Evolutionary conservation across 139 green algal species (phyloP).

Genomic region (Micractinium sp.): DNA sequence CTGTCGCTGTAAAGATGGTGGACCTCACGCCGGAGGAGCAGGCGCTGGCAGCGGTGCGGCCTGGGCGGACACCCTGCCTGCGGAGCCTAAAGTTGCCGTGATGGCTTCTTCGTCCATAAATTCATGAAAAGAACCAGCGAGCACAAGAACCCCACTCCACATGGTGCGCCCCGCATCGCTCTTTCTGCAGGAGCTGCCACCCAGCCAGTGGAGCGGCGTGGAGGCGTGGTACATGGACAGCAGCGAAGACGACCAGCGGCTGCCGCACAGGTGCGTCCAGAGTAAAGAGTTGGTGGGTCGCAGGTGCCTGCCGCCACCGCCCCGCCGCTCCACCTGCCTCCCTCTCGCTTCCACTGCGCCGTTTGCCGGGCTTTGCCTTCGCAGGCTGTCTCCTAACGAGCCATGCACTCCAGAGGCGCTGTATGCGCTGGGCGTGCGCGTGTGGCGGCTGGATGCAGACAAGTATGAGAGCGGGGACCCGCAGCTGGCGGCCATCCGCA

Average conservation of each 20-base stretch:
- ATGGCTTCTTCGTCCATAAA: background rate
- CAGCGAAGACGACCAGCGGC: conserved; percentile 71
- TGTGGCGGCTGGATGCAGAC: conserved; percentile 82
- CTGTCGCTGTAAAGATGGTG: background rate
- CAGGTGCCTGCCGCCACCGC: background rate
- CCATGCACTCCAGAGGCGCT: conserved; percentile 66
- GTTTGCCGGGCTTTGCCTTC: background rate
- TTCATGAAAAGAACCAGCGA: background rate
- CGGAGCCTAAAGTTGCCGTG: background rate
- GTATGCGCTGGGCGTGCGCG: conserved; percentile 79
- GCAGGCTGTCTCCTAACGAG: conserved; percentile 74
- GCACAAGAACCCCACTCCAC: no score
- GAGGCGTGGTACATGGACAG: conserved; percentile 91
- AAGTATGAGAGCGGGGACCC: conserved; percentile 66
- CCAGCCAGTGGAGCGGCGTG: conserved; percentile 33
- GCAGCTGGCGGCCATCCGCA: conserved; percentile 79
- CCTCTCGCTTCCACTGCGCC: no score
- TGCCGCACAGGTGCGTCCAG: conserved; percentile 68
- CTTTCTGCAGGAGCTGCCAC: conserved; percentile 14
- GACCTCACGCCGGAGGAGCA: conserved; percentile 8
- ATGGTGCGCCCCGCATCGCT: background rate
- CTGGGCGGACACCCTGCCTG: background rate
- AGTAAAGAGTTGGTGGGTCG: background rate
- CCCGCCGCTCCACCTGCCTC: background rate
- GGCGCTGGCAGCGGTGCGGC: conserved; percentile 9